phyloP scores from a whole-genome alignment of 2,329 filamentous ascomycete species.

The Aaosphaeria pasadenensis region DNA sequence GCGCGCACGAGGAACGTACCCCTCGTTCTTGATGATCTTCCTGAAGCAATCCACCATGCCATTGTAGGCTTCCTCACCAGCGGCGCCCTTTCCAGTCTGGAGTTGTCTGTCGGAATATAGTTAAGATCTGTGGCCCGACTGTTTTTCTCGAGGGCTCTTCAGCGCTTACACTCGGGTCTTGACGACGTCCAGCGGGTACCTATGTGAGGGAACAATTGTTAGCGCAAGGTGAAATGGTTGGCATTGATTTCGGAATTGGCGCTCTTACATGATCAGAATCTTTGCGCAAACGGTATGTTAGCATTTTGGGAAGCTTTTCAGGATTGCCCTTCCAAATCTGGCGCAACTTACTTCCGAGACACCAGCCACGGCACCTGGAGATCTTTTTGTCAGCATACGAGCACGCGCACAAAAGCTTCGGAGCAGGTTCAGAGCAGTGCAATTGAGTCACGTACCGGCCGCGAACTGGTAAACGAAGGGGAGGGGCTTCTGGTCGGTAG shows the following conservation, averaged over 20 bases:
- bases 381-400: conserved; percentile 23
- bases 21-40: conserved; percentile 95
- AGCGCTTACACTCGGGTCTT: conserved; percentile 86
- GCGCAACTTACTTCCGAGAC: conserved; percentile 79
- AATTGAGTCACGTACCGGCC: conserved; percentile 61
- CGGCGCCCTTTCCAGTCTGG: conserved; percentile 65
- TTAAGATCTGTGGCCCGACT: not conserved
- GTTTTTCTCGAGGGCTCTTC: not conserved
- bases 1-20: conserved; percentile 53
- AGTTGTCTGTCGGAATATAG: conserved; percentile 64
- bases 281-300: conserved; percentile 41
- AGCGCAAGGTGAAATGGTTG: not conserved
- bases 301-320: conserved; percentile 8
- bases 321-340: not conserved
- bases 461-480: conserved; percentile 94
- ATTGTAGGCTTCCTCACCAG: conserved; percentile 82
- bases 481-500: conserved; percentile 65
- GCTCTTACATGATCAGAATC: conserved; percentile 80
- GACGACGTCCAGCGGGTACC: conserved; percentile 98
- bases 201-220: conserved; percentile 38
- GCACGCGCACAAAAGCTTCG: no score
- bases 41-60: conserved; percentile 98
- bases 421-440: conserved; percentile 12
- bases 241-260: not conserved
- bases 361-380: conserved; percentile 82